Conservation (phyloP, 2,329 filamentous ascomycete species). For the Ceratocystis huliohia region DNA sequence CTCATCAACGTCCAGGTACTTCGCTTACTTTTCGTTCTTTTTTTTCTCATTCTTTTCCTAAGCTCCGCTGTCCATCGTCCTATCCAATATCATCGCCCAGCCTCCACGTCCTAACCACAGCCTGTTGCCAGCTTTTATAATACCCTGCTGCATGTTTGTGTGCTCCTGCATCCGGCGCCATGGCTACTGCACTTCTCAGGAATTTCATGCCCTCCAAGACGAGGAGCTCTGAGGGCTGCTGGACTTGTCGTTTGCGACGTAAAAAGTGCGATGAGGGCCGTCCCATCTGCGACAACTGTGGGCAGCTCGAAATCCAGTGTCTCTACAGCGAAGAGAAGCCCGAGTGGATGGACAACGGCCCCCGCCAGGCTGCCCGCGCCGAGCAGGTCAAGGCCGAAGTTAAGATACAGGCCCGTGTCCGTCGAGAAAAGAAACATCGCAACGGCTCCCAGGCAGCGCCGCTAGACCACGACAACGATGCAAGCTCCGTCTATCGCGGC, state of each 20-base stretch:
- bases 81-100: background rate
- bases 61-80: background rate
- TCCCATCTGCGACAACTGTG: conserved; percentile 41
- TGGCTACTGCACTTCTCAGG: conserved; percentile 15
- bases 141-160: background rate
- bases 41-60: background rate
- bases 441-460: conserved; percentile 13
- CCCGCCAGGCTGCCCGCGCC: conserved; percentile 38
- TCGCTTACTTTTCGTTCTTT: background rate
- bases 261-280: conserved; percentile 48
- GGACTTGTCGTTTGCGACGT: conserved; percentile 48
- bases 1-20: background rate
- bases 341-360: conserved; percentile 45
- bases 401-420: conserved; percentile 39
- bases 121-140: background rate
- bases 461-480: background rate
- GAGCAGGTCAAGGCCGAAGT: conserved; percentile 44
- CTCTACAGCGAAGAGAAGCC: conserved; percentile 41
- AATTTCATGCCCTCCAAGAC: conserved; percentile 20
- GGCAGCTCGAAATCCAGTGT: conserved; percentile 43
- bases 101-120: background rate
- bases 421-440: conserved; percentile 38
- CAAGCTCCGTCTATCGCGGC: background rate
- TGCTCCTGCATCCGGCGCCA: background rate
- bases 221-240: conserved; percentile 34